Percentiles rank a stretch among this genome's conserved stretches.
phyloP scores from a whole-genome alignment of 140 eudicot genomes.

The Bidens hawaiensis region DNA sequence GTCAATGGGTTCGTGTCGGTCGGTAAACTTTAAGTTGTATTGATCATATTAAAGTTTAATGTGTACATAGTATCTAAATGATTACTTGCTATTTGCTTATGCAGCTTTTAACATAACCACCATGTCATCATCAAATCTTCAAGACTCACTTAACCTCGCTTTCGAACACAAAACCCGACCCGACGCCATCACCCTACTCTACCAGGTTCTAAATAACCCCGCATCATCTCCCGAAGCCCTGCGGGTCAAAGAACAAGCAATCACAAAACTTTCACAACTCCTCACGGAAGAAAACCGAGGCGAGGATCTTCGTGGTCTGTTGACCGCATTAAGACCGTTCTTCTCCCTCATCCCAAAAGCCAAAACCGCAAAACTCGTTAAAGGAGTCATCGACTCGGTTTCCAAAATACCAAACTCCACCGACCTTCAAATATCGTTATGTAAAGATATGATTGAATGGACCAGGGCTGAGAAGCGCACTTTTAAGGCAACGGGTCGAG shows the following conservation, averaged over 20 bases:
- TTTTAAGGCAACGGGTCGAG: constrained; percentile 79
- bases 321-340: too few relatives aligned
- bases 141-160: constrained; percentile 63
- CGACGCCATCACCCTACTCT: constrained; percentile 67
- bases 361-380: constrained; percentile 84
- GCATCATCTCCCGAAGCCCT: constrained; percentile 76
- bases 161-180: constrained; percentile 61
- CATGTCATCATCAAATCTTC: constrained; percentile 59
- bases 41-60: too few relatives aligned
- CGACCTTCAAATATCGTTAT: constrained; percentile 72
- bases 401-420: constrained; percentile 78
- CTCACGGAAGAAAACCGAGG: constrained; percentile 66
- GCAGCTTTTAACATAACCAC: constrained; percentile 13
- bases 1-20: too few relatives aligned
- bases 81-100: neutral
- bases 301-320: too few relatives aligned
- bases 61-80: too few relatives aligned
- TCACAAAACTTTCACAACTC: constrained; percentile 60
- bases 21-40: too few relatives aligned
- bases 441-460: constrained; percentile 89
- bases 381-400: constrained; percentile 65
- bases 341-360: constrained; percentile 90
- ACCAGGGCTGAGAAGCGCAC: constrained; percentile 81
- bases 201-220: constrained; percentile 64
- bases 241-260: constrained; percentile 78